Conservation (phyloP, 2,329 filamentous ascomycete genomes). For the Pseudocercospora eumusae region DNA sequence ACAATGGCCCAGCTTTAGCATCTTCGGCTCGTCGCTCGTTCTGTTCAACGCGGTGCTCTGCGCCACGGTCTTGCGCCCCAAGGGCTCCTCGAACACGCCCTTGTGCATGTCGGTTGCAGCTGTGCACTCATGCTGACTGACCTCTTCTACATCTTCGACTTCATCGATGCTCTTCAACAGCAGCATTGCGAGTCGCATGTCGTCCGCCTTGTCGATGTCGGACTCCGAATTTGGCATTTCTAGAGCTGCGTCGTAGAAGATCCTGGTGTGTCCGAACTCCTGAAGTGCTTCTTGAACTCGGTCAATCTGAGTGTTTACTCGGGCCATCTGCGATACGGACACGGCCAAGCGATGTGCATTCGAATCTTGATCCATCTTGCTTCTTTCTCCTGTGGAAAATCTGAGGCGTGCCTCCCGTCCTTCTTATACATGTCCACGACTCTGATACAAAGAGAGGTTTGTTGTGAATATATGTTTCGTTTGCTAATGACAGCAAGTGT, state of each 20-base stretch:
- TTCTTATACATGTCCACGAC: neutral
- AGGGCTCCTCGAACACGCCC: neutral
- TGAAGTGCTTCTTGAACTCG: neutral
- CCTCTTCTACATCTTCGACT: neutral
- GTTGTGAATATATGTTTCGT: neutral
- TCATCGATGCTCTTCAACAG: conserved; percentile 7
- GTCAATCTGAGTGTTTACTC: conserved; percentile 11
- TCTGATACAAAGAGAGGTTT: neutral
- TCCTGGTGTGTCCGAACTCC: neutral
- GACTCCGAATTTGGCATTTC: neutral
- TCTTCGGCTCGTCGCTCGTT: neutral
- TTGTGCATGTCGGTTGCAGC: neutral
- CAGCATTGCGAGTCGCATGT: conserved; percentile 10
- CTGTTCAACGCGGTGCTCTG: neutral
- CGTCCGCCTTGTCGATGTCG: conserved; percentile 8
- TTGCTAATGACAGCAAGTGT: neutral
- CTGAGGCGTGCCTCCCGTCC: too few species aligned
- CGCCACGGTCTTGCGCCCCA: neutral
- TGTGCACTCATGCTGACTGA: neutral
- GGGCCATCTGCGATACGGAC: conserved; percentile 6
- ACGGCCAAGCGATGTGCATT: conserved; percentile 2
- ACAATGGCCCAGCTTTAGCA: conserved; percentile 10
- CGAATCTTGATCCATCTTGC: neutral
- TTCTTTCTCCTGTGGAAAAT: neutral
- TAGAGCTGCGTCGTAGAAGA: neutral